These are phyloP conservation scores for Solanum infundibuliforme DNA, from an alignment of 257 asterid species.

Conservation along the genomic window DNA sequence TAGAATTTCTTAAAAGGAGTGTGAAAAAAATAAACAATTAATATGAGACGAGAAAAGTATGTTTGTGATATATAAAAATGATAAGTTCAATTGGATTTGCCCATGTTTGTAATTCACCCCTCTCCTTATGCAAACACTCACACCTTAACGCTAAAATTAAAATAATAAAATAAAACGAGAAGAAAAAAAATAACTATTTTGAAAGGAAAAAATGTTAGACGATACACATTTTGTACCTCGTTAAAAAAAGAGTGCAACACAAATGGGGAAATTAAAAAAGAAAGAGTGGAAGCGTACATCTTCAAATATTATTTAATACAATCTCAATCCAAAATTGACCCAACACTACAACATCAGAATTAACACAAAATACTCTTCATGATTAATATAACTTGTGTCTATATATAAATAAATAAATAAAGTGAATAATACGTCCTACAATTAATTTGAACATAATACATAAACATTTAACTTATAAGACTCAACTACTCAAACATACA, in stretches of 20 bases:
- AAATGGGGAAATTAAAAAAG: neutral
- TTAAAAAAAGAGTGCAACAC: neutral
- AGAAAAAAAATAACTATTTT: no score
- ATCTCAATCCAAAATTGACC: neutral
- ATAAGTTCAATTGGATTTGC: neutral
- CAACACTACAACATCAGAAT: neutral
- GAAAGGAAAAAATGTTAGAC: neutral
- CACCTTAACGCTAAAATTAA: no score
- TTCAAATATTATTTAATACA: neutral
- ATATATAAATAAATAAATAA: neutral
- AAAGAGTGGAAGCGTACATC: neutral
- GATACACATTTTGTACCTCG: no score
- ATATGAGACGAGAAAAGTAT: neutral
- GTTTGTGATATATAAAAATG: neutral
- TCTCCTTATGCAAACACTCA: neutral
- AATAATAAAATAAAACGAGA: no score
- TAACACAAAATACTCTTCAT: neutral
- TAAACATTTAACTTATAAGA: neutral
- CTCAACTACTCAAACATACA: neutral
- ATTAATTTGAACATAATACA: neutral
- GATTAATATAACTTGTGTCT: neutral
- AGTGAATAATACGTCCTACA: neutral
- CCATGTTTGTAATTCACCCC: neutral
- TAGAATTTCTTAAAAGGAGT: rapidly evolving
- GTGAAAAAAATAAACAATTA: no score